Evolutionary conservation across 805 yeast genomes (phyloP).

Genomic region (Danielozyma ontarioensis): DNA sequence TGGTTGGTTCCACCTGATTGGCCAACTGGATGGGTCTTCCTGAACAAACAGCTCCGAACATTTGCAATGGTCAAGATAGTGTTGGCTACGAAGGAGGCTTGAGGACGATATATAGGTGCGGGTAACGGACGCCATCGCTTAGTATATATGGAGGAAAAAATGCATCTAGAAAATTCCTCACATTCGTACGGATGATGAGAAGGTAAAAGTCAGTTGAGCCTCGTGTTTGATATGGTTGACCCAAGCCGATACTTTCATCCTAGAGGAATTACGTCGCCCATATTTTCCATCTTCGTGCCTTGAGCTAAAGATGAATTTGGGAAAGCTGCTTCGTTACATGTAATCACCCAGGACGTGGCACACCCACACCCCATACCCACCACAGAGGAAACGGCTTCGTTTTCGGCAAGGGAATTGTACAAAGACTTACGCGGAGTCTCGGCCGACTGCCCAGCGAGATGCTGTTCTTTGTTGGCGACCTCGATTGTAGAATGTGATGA

Average conservation of each 20-base stretch:
- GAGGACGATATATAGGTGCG: no score
- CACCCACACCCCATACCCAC: conserved; percentile 51
- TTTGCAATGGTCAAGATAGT: no score
- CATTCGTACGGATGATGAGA: background rate
- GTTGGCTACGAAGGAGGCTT: no score
- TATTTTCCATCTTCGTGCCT: conserved; percentile 71
- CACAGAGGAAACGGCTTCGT: no score
- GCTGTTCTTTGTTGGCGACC: no score
- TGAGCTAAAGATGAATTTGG: conserved; percentile 65
- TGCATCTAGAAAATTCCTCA: background rate
- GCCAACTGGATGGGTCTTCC: conserved; percentile 60
- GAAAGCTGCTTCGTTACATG: conserved; percentile 68
- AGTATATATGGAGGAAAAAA: conserved; percentile 1
- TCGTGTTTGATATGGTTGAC: conserved; percentile 6
- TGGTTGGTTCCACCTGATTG: conserved; percentile 61
- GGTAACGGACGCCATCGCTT: no score
- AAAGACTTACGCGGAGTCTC: no score
- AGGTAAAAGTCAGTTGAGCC: conserved; percentile 2
- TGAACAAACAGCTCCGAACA: conserved; percentile 77
- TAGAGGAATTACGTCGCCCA: conserved; percentile 62
- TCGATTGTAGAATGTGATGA: no score
- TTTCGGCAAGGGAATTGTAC: no score
- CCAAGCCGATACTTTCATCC: conserved; percentile 56
- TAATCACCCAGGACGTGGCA: conserved; percentile 62
- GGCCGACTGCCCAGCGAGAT: no score